These are phyloP conservation scores for Phytopythium sindhum DNA, from an alignment of 352 stramenopile genomes.

Conservation along the genomic window DNA sequence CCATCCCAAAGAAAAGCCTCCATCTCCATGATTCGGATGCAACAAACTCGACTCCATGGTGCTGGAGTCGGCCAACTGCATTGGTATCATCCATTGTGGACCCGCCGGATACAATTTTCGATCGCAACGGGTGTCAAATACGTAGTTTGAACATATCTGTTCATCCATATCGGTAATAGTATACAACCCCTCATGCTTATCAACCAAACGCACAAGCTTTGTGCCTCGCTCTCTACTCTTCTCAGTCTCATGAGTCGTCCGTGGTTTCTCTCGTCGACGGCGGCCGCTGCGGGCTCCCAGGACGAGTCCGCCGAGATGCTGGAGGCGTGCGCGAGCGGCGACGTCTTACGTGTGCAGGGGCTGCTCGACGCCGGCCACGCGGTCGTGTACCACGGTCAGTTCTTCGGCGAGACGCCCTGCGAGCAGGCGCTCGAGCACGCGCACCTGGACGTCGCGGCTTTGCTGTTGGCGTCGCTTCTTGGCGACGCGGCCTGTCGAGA, in stretches of 20 bases:
- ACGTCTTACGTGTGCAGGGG: slow-evolving; percentile 9
- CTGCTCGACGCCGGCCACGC: slow-evolving; percentile 15
- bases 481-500: slow-evolving; percentile 3
- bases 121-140: too few relatives aligned
- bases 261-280: slow-evolving; percentile 6
- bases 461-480: slow-evolving; percentile 16
- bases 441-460: slow-evolving; percentile 19
- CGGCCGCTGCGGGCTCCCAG: neutral
- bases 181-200: too few relatives aligned
- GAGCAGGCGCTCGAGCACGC: slow-evolving; percentile 32
- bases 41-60: too few relatives aligned
- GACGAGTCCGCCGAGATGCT: slow-evolving; percentile 17
- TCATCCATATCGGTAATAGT: too few relatives aligned
- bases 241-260: slow-evolving; percentile 5
- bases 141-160: too few relatives aligned
- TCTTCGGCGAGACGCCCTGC: slow-evolving; percentile 32
- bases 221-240: too few relatives aligned
- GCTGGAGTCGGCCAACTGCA: too few relatives aligned
- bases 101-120: too few relatives aligned
- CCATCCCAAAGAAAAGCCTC: too few relatives aligned
- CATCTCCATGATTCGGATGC: too few relatives aligned
- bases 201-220: too few relatives aligned
- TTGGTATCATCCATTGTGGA: too few relatives aligned
- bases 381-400: slow-evolving; percentile 16
- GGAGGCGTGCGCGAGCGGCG: slow-evolving; percentile 15